Evolutionary conservation across 148 eudicot genomes (phyloP).

Genomic region (Pharnaceum exiguum): DNA sequence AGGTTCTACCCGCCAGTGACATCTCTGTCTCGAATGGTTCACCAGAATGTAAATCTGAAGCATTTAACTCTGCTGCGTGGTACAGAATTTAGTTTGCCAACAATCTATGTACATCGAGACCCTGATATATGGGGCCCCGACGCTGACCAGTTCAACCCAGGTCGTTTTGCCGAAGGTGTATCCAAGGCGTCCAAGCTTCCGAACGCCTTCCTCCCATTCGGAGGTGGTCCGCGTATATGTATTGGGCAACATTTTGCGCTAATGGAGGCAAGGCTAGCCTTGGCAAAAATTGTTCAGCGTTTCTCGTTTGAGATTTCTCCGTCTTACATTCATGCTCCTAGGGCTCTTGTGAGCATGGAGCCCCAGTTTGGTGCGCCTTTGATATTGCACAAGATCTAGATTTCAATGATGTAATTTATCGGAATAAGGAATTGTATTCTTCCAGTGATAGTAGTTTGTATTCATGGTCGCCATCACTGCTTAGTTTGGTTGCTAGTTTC

Average conservation of each 20-base stretch:
- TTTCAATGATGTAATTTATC: too few species aligned
- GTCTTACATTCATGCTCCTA: neutral
- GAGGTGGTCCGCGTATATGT: neutral
- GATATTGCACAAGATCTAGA: neutral
- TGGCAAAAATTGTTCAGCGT: neutral
- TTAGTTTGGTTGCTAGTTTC: too few species aligned
- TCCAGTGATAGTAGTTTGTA: too few species aligned
- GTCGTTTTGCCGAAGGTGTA: neutral
- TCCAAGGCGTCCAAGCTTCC: neutral
- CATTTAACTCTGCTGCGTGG: neutral
- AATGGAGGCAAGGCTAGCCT: neutral
- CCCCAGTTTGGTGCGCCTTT: neutral
- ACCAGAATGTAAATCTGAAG: neutral
- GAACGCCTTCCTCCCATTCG: neutral
- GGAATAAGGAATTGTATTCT: too few species aligned
- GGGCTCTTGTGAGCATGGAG: neutral
- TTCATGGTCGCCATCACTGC: too few species aligned
- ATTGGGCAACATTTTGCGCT: neutral
- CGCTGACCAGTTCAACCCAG: neutral
- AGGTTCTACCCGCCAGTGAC: slow-evolving; percentile 2
- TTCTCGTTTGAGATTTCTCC: neutral
- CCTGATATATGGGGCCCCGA: neutral
- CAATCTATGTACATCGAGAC: neutral
- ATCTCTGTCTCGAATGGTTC: neutral
- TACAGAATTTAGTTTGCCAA: neutral